Evolutionary conservation across 1,284 basidiomycete species (phyloP).

Genomic region (Ceratobasidium sp.): DNA sequence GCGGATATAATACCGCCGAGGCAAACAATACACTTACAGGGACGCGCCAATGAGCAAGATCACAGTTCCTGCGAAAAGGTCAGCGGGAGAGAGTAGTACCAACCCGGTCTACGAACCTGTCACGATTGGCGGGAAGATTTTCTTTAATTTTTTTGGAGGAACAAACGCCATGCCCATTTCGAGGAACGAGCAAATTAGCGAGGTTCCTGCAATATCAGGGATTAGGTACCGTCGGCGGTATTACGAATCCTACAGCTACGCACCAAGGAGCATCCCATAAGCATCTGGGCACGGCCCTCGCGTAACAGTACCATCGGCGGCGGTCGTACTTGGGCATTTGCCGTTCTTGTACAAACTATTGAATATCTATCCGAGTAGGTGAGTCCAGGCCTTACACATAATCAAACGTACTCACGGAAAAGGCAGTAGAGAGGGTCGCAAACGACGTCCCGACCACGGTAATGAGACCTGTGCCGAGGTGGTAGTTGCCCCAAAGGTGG

Average conservation of each 20-base stretch:
- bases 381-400: background rate
- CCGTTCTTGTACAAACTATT: constrained; percentile 80
- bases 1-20: too few relatives aligned
- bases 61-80: constrained; percentile 64
- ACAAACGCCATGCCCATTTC: constrained; percentile 80
- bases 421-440: constrained; percentile 79
- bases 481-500: constrained; percentile 66
- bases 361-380: constrained; percentile 61
- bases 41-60: constrained; percentile 81
- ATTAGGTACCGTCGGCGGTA: background rate
- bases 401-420: constrained; percentile 60
- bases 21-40: background rate
- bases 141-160: constrained; percentile 64
- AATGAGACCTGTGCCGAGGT: constrained; percentile 79
- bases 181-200: constrained; percentile 80
- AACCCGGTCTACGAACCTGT: constrained; percentile 61
- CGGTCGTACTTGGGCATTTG: constrained; percentile 72
- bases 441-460: constrained; percentile 90
- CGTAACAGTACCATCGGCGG: constrained; percentile 68
- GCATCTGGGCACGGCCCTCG: constrained; percentile 79
- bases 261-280: constrained; percentile 79
- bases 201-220: constrained; percentile 64
- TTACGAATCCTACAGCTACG: constrained; percentile 45
- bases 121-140: constrained; percentile 83
- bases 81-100: background rate